Evolutionary conservation across 1,139 yeast genomes (phyloP).

Genomic region (Candida labiduridarum): DNA sequence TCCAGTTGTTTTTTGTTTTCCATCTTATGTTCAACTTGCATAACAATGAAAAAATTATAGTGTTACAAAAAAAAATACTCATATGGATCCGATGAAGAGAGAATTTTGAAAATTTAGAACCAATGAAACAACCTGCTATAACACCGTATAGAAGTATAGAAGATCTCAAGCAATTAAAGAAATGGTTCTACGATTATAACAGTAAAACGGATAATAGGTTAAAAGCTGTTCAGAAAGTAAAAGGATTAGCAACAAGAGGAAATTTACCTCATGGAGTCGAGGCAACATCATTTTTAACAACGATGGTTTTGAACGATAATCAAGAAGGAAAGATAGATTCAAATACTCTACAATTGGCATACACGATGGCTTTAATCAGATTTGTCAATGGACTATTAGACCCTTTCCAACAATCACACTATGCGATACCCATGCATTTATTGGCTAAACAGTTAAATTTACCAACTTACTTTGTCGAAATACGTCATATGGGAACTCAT

Average conservation of each 20-base stretch:
- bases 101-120: not conserved
- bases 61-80: not conserved
- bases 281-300: slow-evolving; percentile 62
- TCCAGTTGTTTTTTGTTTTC: too few relatives aligned
- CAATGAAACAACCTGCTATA: slow-evolving; percentile 40
- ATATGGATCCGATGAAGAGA: not conserved
- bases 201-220: slow-evolving; percentile 25
- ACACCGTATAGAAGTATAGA: slow-evolving; percentile 56
- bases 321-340: slow-evolving; percentile 23
- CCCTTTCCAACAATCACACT: slow-evolving; percentile 78
- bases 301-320: slow-evolving; percentile 45
- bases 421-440: slow-evolving; percentile 76
- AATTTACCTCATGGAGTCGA: slow-evolving; percentile 50
- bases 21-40: not conserved
- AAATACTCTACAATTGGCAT: slow-evolving; percentile 48
- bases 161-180: slow-evolving; percentile 57
- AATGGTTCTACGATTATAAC: slow-evolving; percentile 56
- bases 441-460: slow-evolving; percentile 70
- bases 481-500: slow-evolving; percentile 91
- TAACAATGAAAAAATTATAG: not conserved
- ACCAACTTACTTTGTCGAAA: slow-evolving; percentile 85
- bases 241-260: slow-evolving; percentile 40
- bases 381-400: slow-evolving; percentile 93
- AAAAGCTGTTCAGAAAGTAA: slow-evolving; percentile 50
- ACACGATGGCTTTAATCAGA: slow-evolving; percentile 77